Percentiles rank a stretch among this genome's conserved stretches.
Conservation (phyloP, 345 rosid genomes). For the Durio zibethinus region DNA sequence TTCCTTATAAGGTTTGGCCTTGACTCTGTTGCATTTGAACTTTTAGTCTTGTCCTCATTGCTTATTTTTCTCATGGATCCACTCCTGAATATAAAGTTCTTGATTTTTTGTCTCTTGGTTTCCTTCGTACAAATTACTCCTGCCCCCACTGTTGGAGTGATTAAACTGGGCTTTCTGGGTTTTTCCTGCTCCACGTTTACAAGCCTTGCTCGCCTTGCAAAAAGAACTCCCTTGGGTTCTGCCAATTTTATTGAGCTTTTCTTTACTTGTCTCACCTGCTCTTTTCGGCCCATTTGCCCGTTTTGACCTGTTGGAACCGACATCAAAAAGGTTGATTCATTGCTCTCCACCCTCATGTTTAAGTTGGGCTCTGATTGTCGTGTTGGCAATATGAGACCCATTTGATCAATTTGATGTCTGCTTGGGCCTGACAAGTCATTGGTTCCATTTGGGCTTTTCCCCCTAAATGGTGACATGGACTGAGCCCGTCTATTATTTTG, state of each 20-base stretch:
- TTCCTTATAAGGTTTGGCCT: slow-evolving; percentile 21
- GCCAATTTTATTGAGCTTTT: slow-evolving; percentile 9
- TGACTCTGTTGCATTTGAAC: slow-evolving; percentile 14
- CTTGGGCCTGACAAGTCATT: not conserved
- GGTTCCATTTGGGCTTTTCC: not conserved
- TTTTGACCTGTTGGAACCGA: not conserved
- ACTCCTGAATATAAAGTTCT: slow-evolving; percentile 24
- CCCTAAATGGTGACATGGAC: slow-evolving; percentile 35
- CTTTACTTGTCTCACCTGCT: not conserved
- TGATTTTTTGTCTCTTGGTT: slow-evolving; percentile 29
- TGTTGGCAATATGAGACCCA: not conserved
- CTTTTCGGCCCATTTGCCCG: not conserved
- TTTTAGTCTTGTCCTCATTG: slow-evolving; percentile 17
- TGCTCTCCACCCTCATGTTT: not conserved
- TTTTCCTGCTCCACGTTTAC: slow-evolving; percentile 17
- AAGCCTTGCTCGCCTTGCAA: slow-evolving; percentile 27
- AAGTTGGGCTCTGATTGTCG: not conserved
- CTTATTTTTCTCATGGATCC: slow-evolving; percentile 9
- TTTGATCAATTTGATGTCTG: not conserved
- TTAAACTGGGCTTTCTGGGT: not conserved
- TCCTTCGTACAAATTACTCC: not conserved
- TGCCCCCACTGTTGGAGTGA: not conserved
- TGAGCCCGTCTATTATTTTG: slow-evolving; percentile 23
- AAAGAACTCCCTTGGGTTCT: slow-evolving; percentile 31
- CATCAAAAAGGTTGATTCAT: not conserved